These are phyloP conservation scores for Vitis hybrid DNA, from an alignment of 177 flowering plant species.

Conservation along the genomic window DNA sequence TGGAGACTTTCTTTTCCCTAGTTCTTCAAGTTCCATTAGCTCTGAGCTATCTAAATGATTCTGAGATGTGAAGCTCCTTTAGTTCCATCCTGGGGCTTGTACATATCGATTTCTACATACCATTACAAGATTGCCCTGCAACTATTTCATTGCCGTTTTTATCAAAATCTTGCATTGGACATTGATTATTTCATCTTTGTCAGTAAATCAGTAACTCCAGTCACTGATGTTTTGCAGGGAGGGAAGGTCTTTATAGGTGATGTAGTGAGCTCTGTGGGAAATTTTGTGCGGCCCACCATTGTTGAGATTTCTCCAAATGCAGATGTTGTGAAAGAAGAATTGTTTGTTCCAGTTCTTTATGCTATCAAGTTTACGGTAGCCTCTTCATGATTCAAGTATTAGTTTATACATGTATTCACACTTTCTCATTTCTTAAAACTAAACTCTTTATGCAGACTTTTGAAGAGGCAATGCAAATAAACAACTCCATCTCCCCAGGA, in stretches of 20 bases:
- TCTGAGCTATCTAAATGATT: no score
- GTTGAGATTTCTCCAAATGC: slow-evolving; percentile 85
- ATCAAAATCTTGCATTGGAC: no score
- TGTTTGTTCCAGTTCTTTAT: slow-evolving; percentile 93
- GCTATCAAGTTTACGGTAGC: slow-evolving; percentile 87
- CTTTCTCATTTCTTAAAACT: not conserved
- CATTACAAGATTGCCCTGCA: no score
- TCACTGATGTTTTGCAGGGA: slow-evolving; percentile 50
- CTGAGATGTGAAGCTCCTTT: no score
- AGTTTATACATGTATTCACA: not conserved
- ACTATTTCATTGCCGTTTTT: no score
- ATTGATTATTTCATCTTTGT: not conserved
- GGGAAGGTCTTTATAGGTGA: slow-evolving; percentile 90
- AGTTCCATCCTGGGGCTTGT: no score
- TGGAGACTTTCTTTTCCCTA: no score
- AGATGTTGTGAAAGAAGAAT: slow-evolving; percentile 84
- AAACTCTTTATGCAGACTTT: slow-evolving; percentile 51
- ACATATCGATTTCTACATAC: no score
- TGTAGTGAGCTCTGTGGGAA: slow-evolving; percentile 70
- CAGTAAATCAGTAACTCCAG: not conserved
- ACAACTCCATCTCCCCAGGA: slow-evolving; percentile 98
- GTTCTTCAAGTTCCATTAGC: no score
- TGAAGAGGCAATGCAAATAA: slow-evolving; percentile 82
- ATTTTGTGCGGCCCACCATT: slow-evolving; percentile 92
- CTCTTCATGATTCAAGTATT: slow-evolving; percentile 1